Conservation (phyloP, 768 basidiomycete genomes). For the Russula vinacea region DNA sequence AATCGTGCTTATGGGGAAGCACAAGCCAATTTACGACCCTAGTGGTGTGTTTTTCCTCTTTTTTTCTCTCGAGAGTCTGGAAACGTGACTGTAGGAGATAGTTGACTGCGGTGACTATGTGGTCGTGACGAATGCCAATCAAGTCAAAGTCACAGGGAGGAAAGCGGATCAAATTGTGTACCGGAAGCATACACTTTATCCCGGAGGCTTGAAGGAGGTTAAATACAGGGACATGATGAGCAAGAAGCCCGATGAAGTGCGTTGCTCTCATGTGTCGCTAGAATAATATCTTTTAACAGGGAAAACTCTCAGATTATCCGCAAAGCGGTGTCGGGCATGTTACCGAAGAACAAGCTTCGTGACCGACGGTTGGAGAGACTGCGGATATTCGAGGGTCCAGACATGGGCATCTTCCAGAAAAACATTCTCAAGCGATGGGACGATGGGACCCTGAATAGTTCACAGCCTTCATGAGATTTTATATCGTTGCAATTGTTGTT, state of each 20-base stretch:
- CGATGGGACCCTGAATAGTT: slow-evolving; percentile 57
- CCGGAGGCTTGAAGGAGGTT: slow-evolving; percentile 90
- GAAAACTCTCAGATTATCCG: slow-evolving; percentile 71
- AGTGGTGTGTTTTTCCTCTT: slow-evolving; percentile 51
- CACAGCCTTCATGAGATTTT: slow-evolving; percentile 6
- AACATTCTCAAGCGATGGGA: slow-evolving; percentile 85
- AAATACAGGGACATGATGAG: slow-evolving; percentile 81
- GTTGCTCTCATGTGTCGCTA: slow-evolving; percentile 32
- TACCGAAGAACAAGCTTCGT: slow-evolving; percentile 95
- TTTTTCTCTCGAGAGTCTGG: neutral
- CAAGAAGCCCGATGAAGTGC: slow-evolving; percentile 84
- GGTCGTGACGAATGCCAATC: slow-evolving; percentile 84
- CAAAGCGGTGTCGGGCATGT: slow-evolving; percentile 95
- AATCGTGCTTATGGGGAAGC: slow-evolving; percentile 96
- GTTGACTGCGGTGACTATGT: slow-evolving; percentile 99
- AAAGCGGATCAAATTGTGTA: slow-evolving; percentile 87
- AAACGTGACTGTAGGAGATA: slow-evolving; percentile 35
- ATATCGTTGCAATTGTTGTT: neutral
- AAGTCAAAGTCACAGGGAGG: slow-evolving; percentile 82
- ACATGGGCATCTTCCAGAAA: slow-evolving; percentile 70
- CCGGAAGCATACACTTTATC: slow-evolving; percentile 86
- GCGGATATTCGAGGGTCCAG: slow-evolving; percentile 78
- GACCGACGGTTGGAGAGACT: slow-evolving; percentile 84
- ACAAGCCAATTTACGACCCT: slow-evolving; percentile 96
- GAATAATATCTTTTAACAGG: slow-evolving; percentile 8